These are phyloP conservation scores for Diaporthe ilicicola DNA, from an alignment of 2,329 filamentous ascomycete genomes.

Conservation along the genomic window DNA sequence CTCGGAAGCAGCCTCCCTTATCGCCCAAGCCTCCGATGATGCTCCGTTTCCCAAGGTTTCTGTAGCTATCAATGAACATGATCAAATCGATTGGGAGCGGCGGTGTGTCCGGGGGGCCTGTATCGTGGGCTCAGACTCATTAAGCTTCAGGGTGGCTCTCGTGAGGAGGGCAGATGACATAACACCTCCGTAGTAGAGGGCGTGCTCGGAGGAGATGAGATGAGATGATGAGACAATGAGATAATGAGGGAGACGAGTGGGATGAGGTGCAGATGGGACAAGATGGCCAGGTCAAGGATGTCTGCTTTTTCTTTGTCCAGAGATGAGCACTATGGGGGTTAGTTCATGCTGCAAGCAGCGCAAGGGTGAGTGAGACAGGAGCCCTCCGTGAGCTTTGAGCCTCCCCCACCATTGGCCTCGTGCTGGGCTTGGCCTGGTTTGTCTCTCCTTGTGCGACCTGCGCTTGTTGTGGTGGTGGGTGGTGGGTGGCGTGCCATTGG, in stretches of 20 bases:
- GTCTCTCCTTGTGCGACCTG: neutral
- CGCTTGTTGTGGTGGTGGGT: neutral
- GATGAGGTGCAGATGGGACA: constrained; percentile 6
- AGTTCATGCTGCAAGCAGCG: constrained; percentile 19
- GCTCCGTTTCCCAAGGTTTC: constrained; percentile 5
- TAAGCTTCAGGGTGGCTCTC: neutral
- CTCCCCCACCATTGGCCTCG: constrained; percentile 20
- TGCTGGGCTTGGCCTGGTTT: neutral
- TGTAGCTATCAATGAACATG: constrained; percentile 1
- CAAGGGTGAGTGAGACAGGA: neutral
- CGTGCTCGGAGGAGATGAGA: neutral
- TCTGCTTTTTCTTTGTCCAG: constrained; percentile 1
- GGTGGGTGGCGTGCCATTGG: neutral
- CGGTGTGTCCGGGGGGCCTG: neutral
- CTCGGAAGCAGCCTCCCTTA: constrained; percentile 6
- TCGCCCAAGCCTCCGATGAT: constrained; percentile 16
- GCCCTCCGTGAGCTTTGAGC: constrained; percentile 1
- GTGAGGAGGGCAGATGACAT: neutral
- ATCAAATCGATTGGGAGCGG: neutral
- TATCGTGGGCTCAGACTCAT: neutral
- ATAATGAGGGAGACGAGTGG: neutral
- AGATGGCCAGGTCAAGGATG: constrained; percentile 15
- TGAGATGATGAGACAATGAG: constrained; percentile 1
- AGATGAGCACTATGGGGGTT: constrained; percentile 7
- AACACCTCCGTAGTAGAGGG: neutral